Evolutionary conservation across 371 early-diverging fungal species (phyloP), one percentile per base, ranked within the genome.

Genomic region (Racocetra persica): DNA sequence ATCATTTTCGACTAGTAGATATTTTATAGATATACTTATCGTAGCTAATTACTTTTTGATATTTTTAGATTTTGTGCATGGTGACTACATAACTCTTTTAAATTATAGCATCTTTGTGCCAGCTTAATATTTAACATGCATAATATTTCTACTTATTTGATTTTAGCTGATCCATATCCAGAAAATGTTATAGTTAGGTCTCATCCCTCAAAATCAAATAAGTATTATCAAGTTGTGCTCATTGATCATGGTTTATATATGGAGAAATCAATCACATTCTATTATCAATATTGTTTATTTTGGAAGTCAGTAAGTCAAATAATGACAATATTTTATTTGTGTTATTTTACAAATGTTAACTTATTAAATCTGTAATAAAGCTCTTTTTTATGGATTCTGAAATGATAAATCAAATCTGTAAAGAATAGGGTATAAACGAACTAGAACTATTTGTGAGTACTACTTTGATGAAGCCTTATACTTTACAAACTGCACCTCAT

Each of bases 221-320:
- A 85, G 66, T 8, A 70, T 52, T 71, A 28, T 71, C 87, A 94
- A 82, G 82, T 94, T 32, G 91, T 97, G 0, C 85, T 97, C n/a
- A 89, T 98, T 69, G 97, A 98, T 79, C 98, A 98, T 85, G 98
- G 98, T 2, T 89, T 98, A 20, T 98, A 96, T 81, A 91, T 96
- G 51, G 90, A 92, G 78, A 93, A 92, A 81, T 89, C 90, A 5
- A 91, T 89, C 67, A 81, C 81, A 81, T 97, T 98, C 82, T 88
- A 92, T n/a, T 82, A 87, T 62, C 91, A 97, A 77, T 96, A 97
- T 83, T 92, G 94, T 66, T 83, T 88, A 75, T 89, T 98, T 65
- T 98, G 97, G 97, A 94, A 95, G 80, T 89, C 95, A 0, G 72
- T 71, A 28, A 71, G 72, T 49, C 13, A 24, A 63, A 63, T 52